A percentile compares a stretch with the other conserved stretches of the same genome.
Conservation (phyloP, 768 basidiomycete species). For the Suillus subaureus region DNA sequence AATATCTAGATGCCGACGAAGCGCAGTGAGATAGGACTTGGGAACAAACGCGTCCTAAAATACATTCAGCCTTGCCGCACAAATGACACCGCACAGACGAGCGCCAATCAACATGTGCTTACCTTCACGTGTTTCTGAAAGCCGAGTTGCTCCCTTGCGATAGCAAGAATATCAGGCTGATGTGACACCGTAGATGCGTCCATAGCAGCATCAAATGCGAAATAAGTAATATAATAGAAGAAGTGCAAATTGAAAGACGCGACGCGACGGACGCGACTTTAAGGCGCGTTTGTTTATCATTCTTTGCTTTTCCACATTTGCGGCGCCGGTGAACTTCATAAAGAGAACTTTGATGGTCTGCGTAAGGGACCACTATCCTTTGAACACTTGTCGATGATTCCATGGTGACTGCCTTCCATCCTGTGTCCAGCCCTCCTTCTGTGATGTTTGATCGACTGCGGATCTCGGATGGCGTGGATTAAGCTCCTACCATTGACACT, state of each 20-base stretch:
- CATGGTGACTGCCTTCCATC: background rate
- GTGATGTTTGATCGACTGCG: background rate
- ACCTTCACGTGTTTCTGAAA: slow-evolving; percentile 11
- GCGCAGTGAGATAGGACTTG: slow-evolving; percentile 24
- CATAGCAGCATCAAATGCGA: background rate
- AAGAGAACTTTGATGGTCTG: background rate
- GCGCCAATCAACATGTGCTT: slow-evolving; percentile 10
- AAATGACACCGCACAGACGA: slow-evolving; percentile 9
- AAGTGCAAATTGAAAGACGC: background rate
- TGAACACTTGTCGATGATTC: background rate
- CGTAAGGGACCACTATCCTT: background rate
- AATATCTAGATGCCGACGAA: slow-evolving; percentile 20
- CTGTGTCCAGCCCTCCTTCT: background rate
- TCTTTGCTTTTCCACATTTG: slow-evolving; percentile 4
- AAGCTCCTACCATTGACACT: background rate
- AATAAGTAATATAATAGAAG: background rate
- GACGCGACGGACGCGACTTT: slow-evolving; percentile 12
- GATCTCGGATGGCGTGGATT: background rate
- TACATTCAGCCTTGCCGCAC: background rate
- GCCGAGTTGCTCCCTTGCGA: slow-evolving; percentile 21
- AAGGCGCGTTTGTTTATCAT: slow-evolving; percentile 10
- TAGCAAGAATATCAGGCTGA: slow-evolving; percentile 2
- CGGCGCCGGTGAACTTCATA: no score
- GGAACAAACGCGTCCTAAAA: slow-evolving; percentile 13
- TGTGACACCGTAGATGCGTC: background rate